Evolutionary conservation across 768 basidiomycete genomes (phyloP).

Genomic region (Sporobolomyces pararoseus): DNA sequence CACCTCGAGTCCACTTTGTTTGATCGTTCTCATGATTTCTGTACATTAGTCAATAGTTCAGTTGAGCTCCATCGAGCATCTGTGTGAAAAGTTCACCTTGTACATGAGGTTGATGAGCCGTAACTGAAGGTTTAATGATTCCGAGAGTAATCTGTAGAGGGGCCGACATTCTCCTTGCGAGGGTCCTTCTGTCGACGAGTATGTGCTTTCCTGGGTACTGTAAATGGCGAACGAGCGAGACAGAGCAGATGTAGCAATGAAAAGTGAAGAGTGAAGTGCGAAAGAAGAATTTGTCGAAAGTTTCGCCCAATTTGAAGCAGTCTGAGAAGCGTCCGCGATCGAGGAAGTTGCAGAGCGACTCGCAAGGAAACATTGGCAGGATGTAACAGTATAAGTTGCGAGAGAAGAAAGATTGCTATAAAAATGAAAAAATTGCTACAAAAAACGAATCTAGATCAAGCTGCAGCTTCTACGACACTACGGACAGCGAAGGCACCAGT

Average conservation of each 20-base stretch:
- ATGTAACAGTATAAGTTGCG: neutral
- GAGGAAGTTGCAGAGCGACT: too few species aligned
- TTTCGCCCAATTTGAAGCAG: too few species aligned
- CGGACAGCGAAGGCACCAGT: slow-evolving; percentile 85
- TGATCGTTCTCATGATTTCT: slow-evolving; percentile 37
- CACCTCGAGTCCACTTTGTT: slow-evolving; percentile 37
- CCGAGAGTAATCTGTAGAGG: slow-evolving; percentile 42
- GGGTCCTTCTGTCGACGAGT: too few species aligned
- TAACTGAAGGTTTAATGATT: slow-evolving; percentile 42
- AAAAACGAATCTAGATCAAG: neutral
- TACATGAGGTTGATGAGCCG: slow-evolving; percentile 38
- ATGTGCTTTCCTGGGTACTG: neutral
- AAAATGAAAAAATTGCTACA: neutral
- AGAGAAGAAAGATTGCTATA: neutral
- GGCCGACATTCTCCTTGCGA: slow-evolving; percentile 19
- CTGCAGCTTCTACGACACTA: slow-evolving; percentile 26
- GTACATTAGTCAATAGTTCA: neutral
- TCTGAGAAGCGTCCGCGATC: too few species aligned
- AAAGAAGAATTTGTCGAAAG: too few species aligned
- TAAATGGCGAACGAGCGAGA: neutral
- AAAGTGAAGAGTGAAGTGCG: too few species aligned
- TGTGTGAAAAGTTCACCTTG: slow-evolving; percentile 25
- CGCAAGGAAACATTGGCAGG: neutral
- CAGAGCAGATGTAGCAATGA: too few species aligned
- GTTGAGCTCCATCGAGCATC: too few species aligned